phyloP scores from a whole-genome alignment of 2,329 filamentous ascomycete genomes.

The Claviceps quebecensis region DNA sequence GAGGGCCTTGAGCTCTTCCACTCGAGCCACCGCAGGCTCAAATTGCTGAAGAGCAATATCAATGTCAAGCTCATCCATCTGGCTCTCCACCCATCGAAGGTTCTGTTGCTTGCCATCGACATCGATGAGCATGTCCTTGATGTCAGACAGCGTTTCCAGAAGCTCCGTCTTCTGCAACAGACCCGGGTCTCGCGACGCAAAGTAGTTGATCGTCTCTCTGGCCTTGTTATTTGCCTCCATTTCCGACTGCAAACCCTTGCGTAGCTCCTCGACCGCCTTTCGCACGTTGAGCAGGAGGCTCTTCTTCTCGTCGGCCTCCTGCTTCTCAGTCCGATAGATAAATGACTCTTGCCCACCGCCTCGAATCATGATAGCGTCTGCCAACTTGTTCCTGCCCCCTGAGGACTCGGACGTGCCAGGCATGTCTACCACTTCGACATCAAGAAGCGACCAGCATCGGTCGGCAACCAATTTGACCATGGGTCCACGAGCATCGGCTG shows the following conservation, averaged over 20 bases:
- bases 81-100: constrained; percentile 84
- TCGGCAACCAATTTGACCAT: constrained; percentile 77
- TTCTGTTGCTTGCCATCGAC: constrained; percentile 95
- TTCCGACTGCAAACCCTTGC: constrained; percentile 72
- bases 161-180: constrained; percentile 68
- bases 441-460: constrained; percentile 83
- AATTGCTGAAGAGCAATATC: constrained; percentile 85
- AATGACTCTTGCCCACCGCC: constrained; percentile 79
- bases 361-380: constrained; percentile 81
- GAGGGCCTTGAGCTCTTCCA: constrained; percentile 73
- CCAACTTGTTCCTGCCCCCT: constrained; percentile 44
- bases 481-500: constrained; percentile 34
- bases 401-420: constrained; percentile 49
- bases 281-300: constrained; percentile 77
- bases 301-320: constrained; percentile 64
- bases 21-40: constrained; percentile 66
- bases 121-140: constrained; percentile 83
- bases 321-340: constrained; percentile 82
- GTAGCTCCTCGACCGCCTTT: constrained; percentile 82
- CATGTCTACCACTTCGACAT: constrained; percentile 87
- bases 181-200: constrained; percentile 63
- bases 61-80: constrained; percentile 93
- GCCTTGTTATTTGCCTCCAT: constrained; percentile 76
- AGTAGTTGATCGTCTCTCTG: constrained; percentile 74
- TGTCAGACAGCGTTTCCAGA: constrained; percentile 62